A percentile compares a stretch with the other conserved stretches of the same genome.
phyloP scores from a whole-genome alignment of 352 stramenopile species.

The Globisporangium emineosum region DNA sequence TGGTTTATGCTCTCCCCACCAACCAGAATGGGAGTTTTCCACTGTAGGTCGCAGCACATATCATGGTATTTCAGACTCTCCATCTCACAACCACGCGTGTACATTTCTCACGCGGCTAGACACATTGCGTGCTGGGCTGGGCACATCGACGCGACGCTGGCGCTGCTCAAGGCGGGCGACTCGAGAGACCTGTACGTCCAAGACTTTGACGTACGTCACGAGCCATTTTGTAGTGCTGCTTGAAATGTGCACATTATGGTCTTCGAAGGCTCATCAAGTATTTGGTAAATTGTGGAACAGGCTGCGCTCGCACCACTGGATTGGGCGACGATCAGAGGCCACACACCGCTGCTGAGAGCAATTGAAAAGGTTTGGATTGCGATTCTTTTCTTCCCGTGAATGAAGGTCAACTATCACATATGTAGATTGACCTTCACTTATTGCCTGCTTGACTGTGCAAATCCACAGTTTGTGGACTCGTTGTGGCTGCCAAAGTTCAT shows the following conservation, averaged over 20 bases:
- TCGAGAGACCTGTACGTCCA: slow-evolving; percentile 58
- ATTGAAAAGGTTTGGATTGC: slow-evolving; percentile 42
- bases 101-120: slow-evolving; percentile 18
- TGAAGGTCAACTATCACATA: neutral
- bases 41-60: slow-evolving; percentile 29
- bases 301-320: slow-evolving; percentile 48
- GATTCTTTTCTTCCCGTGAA: neutral
- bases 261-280: neutral
- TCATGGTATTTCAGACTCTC: neutral
- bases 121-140: slow-evolving; percentile 70
- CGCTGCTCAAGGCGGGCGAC: slow-evolving; percentile 45
- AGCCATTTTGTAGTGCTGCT: neutral
- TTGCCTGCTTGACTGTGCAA: neutral
- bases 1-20: neutral
- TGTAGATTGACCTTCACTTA: neutral
- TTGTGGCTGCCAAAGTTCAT: slow-evolving; percentile 68
- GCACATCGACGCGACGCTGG: slow-evolving; percentile 49
- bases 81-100: neutral
- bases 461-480: slow-evolving; percentile 49
- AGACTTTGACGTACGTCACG: slow-evolving; percentile 54
- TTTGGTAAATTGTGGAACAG: neutral
- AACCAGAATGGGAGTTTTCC: slow-evolving; percentile 61
- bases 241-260: too few species aligned
- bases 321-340: slow-evolving; percentile 49
- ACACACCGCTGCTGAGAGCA: slow-evolving; percentile 40